Evolutionary conservation across 2,329 filamentous ascomycete genomes (phyloP), one percentile per base, ranked within the genome.

Genomic region (Phialophora expanda): DNA sequence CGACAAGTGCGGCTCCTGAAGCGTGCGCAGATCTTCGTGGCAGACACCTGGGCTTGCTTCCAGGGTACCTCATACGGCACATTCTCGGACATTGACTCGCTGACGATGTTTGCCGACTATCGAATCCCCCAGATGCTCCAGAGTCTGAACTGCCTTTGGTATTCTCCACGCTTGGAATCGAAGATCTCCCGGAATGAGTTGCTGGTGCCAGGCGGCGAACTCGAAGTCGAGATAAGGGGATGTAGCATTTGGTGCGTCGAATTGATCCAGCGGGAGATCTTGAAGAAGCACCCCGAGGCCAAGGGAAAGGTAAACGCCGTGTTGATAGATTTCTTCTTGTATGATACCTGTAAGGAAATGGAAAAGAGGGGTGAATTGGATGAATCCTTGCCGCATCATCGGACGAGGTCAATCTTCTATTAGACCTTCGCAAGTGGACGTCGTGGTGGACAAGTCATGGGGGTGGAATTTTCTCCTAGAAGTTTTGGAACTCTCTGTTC

Each of bases 81-180:
- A 30, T 99, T 99, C 77, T 76, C 87, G 64, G 95, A 99, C 75
- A 97, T 99, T 73, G 90, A 95, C 79, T 26, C 46, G 6, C 90
- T 99, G 73, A 99, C 95, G 67, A 98, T 98, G 89, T 99, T 99
- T 81, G 93, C 95, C 85, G 95, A 99, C 80, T 99, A 99, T 76
- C 90, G 95, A 51, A 90, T 99, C 61, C 96, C 96, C 14, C 95
- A 99, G 79, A 95, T 97, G 72, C 85, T 99, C 38, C 88, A 93
- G 73, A 87, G 88, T 9, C 83, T 98, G 53, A 91, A 91, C 20
- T 94, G 93, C 65, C 80, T 99, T 57, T 87, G 86, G 73, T 97
- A 95, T 78, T 93, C 91, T 69, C 95, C 95, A 0, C 85, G 88
- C 0, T 81, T 99, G 53, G 88, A 93, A 58, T 83, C 85, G 38